These are phyloP conservation scores for Cyclotella baltica DNA, from an alignment of 108 stramenopile genomes.

Conservation along the genomic window DNA sequence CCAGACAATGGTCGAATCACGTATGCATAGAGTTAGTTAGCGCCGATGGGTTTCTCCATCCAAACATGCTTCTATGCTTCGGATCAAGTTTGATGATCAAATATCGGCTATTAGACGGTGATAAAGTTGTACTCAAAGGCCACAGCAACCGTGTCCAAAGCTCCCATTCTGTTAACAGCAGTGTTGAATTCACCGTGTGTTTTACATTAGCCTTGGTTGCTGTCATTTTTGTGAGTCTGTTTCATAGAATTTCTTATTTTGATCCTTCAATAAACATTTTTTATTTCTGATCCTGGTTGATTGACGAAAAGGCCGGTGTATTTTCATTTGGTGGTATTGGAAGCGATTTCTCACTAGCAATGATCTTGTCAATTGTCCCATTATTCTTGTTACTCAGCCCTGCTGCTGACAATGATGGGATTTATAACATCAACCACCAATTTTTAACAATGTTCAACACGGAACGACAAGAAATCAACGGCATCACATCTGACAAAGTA, in stretches of 20 bases:
- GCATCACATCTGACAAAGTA: background rate
- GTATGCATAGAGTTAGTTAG: constrained; percentile 34
- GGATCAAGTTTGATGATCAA: constrained; percentile 30
- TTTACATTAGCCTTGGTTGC: constrained; percentile 26
- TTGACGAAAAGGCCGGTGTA: constrained; percentile 20
- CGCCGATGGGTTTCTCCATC: constrained; percentile 23
- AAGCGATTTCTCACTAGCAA: background rate
- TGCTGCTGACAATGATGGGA: background rate
- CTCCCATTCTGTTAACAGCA: background rate
- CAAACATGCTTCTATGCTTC: constrained; percentile 36
- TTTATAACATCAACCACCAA: constrained; percentile 37
- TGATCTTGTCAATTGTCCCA: constrained; percentile 23
- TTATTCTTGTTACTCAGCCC: constrained; percentile 14
- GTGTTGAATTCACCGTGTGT: constrained; percentile 17
- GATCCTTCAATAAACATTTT: background rate
- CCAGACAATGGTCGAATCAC: constrained; percentile 22
- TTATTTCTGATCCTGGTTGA: background rate
- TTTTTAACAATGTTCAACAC: constrained; percentile 32
- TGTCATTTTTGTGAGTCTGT: constrained; percentile 27
- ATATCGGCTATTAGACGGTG: constrained; percentile 9
- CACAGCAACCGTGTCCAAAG: constrained; percentile 19
- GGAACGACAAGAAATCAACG: background rate
- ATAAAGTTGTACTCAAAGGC: constrained; percentile 20
- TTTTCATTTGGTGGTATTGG: constrained; percentile 11
- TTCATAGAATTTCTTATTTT: background rate